phyloP scores from a whole-genome alignment of 2,329 filamentous ascomycete species.

The Cordyceps pruinosa region DNA sequence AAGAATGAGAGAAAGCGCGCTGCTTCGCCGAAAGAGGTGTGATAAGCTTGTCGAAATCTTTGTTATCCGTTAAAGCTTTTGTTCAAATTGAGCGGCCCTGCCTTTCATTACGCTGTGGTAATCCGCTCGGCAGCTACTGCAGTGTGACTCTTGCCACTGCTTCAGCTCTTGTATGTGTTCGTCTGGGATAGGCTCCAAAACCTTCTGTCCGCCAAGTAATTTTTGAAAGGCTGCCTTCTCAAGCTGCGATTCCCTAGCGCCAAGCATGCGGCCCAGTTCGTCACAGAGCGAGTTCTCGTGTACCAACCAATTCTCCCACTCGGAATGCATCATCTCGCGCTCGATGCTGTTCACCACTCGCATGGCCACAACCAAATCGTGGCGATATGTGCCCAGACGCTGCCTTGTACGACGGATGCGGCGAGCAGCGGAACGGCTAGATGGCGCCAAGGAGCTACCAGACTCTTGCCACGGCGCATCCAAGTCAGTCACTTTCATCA shows the following conservation, averaged over 20 bases:
- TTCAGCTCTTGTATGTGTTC: conserved; percentile 5
- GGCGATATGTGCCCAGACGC: conserved; percentile 73
- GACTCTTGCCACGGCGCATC: conserved; percentile 50
- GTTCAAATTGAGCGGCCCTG: background rate
- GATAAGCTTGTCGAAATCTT: background rate
- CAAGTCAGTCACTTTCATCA: conserved; percentile 51
- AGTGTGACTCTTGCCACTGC: conserved; percentile 6
- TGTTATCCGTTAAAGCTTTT: background rate
- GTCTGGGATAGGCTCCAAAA: conserved; percentile 20
- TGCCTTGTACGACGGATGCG: conserved; percentile 75
- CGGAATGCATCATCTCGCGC: conserved; percentile 73
- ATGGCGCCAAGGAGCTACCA: conserved; percentile 39
- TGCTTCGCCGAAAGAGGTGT: background rate
- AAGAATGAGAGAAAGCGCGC: background rate
- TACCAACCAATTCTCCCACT: conserved; percentile 89
- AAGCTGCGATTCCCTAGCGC: conserved; percentile 19
- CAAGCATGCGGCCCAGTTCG: conserved; percentile 45
- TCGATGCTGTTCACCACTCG: conserved; percentile 86
- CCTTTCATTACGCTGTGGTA: background rate
- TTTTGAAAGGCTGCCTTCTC: conserved; percentile 14
- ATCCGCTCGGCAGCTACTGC: conserved; percentile 8
- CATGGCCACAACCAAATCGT: conserved; percentile 86
- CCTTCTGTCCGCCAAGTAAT: conserved; percentile 25
- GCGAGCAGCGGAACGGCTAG: conserved; percentile 49
- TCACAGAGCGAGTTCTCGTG: conserved; percentile 74